These are phyloP conservation scores for Xylariales sp. DNA, from an alignment of 2,329 filamentous ascomycete genomes.

Conservation along the genomic window DNA sequence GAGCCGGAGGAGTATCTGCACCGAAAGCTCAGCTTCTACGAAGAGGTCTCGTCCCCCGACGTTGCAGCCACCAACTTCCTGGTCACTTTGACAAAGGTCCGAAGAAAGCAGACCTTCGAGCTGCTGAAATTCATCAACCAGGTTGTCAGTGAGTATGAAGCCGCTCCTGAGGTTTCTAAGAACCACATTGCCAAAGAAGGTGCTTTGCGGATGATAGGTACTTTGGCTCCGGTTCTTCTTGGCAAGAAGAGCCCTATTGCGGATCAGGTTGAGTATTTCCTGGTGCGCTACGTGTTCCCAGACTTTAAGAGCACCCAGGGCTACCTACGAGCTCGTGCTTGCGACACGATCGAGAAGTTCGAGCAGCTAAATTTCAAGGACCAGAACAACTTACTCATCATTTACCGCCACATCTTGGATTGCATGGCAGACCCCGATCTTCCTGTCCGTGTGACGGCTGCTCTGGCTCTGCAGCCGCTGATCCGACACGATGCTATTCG, in stretches of 20 bases:
- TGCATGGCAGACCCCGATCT: conserved; percentile 94
- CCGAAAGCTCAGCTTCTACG: conserved; percentile 95
- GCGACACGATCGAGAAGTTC: conserved; percentile 97
- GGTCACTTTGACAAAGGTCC: conserved; percentile 86
- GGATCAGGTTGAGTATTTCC: conserved; percentile 96
- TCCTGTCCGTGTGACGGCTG: conserved; percentile 89
- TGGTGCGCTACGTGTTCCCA: conserved; percentile 96
- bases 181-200: conserved; percentile 95
- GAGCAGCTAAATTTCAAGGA: conserved; percentile 97
- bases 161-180: conserved; percentile 80
- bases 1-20: conserved; percentile 97
- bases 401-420: conserved; percentile 94
- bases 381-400: conserved; percentile 87
- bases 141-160: conserved; percentile 89
- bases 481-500: conserved; percentile 95
- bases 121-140: conserved; percentile 93
- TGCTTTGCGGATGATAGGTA: conserved; percentile 94
- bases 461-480: conserved; percentile 87
- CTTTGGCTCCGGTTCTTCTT: conserved; percentile 86
- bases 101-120: conserved; percentile 93
- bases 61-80: conserved; percentile 96
- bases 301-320: conserved; percentile 92
- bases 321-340: conserved; percentile 89
- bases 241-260: conserved; percentile 98
- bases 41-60: conserved; percentile 92